Evolutionary conservation across 2,329 filamentous ascomycete species (phyloP), one percentile per base, ranked within the genome.

Genomic region (Colletotrichum australisinense): DNA sequence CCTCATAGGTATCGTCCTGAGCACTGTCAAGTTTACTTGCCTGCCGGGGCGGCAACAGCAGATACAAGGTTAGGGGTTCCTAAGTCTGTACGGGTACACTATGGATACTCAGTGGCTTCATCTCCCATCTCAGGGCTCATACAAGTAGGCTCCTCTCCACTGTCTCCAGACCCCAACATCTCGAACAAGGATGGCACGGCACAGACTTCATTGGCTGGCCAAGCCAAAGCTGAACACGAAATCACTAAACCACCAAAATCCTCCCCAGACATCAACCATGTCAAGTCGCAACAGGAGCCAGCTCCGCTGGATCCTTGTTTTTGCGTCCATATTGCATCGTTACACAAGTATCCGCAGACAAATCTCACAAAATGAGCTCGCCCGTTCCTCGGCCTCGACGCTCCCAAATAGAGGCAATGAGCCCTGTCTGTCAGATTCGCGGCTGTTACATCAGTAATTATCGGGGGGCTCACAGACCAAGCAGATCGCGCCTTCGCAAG

Each of bases 201-300:
- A n/a, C n/a, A 32, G 46, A n/a, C 4, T 26, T 56, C 26, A 57
- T 56, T 62, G 67, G 67, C 14, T 9, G 19, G 67, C 67, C 67
- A 35, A 65, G 60, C 35, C 56, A 63, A 55, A 65, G 70, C 67
- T 70, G 46, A 65, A 65, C 11, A 28, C 24, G 42, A 46, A 26
- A 35, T 63, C 26, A 56, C 53, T 28, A 30, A 46, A 7, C 24
- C 32, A 56, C 60, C 19, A 22, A 22, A 70, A 42, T 56, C 56
- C 30, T 63, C 14, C n/a, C 35, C 49, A 46, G 55, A 26, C 60
- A 64, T 55, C 46, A 56, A 55, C 67, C 60, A 63, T 60, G 52
- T 60, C 46, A 28, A 57, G 35, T 57, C n/a, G 63, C 14, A 28
- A 69, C 42, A 14, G 55, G 53, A 14, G 5, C 35, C 6, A 32